Evolutionary conservation across 805 yeast species (phyloP), one percentile per base, ranked within the genome.

Genomic region (Metschnikowia sp.): DNA sequence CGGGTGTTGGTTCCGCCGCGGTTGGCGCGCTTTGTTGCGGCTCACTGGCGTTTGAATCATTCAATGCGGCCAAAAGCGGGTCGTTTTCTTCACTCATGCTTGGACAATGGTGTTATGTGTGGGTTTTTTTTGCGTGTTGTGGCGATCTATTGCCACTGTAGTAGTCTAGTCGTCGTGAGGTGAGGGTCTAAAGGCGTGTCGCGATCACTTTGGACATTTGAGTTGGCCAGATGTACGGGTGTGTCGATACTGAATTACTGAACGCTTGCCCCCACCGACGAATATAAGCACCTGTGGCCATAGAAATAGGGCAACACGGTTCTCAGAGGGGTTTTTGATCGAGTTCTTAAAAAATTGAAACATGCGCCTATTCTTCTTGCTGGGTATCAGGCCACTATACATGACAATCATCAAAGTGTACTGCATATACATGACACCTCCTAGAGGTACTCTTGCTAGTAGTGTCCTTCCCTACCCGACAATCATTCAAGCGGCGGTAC

Each of bases 1-100:
- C 72, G 11, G 77, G 44, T 10, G 52, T 22, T 32, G 32, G 47
- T 37, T 57, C 45, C 32, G 53, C 46, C 26, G 12, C 28, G 1
- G 22, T 12, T 28, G 12, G 19, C 32, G n/a, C 32, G 32, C 12
- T 26, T 6, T 13, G 10, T 9, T 18, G 10, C 18, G 64, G 63
- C 33, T 50, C 53, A 34, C 48, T 50, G 15, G 56, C n/a, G 44
- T 53, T 44, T 15, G 37, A n/a, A 18, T 28, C 11, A 11, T 19
- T 18, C 51, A 85, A 76, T 10, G 88, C 89, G 30, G 83, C 82
- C 69, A 85, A 77, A 56, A 85, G 79, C n/a, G 92, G 90, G 60
- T 85, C 92, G 63, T 79, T 77, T 61, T 84, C 89, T 60, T 78
- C 84, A 28, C 65, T 59, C 64, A 79, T 76, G 80, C 75, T 78